Conservation (phyloP, 2,329 filamentous ascomycete species). For the Xylariaceae sp. region DNA sequence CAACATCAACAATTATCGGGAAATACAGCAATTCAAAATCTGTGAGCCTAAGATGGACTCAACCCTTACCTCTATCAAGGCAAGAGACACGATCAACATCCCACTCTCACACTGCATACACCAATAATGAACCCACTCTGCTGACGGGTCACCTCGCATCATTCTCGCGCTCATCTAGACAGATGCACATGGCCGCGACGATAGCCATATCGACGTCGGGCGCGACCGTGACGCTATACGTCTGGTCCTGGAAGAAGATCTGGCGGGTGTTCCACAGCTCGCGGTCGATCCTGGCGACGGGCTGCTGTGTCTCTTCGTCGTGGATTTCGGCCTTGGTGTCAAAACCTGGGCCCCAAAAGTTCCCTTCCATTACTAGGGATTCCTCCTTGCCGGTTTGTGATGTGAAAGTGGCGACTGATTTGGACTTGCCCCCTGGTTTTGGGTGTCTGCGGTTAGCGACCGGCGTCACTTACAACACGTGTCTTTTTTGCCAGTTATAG, state of each 20-base stretch:
- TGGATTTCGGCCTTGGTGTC: conserved; percentile 56
- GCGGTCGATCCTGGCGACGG: conserved; percentile 57
- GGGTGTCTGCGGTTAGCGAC: too few relatives aligned
- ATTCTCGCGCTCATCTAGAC: conserved; percentile 60
- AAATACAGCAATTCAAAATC: too few relatives aligned
- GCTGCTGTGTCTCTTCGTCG: conserved; percentile 44
- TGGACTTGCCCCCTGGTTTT: conserved; percentile 51
- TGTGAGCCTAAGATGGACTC: too few relatives aligned
- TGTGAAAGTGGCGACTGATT: conserved; percentile 56
- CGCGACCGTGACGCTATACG: conserved; percentile 60
- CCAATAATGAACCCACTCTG: too few relatives aligned
- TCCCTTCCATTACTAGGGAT: conserved; percentile 55
- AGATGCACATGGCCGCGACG: conserved; percentile 64
- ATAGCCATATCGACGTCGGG: conserved; percentile 63
- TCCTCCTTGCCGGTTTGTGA: conserved; percentile 42
- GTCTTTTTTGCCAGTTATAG: too few relatives aligned
- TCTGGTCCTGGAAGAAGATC: conserved; percentile 58
- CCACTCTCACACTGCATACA: too few relatives aligned
- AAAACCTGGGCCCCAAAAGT: too few relatives aligned
- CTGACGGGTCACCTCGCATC: too few relatives aligned
- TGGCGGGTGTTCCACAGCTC: conserved; percentile 55
- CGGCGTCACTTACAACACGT: too few relatives aligned
- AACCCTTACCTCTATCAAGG: too few relatives aligned
- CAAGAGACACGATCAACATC: too few relatives aligned
- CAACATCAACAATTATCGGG: too few relatives aligned